Percentiles rank a stretch among this genome's conserved stretches.
These are phyloP conservation scores for Craterostigma plantagineum DNA, from an alignment of 257 asterid genomes.

Conservation along the genomic window DNA sequence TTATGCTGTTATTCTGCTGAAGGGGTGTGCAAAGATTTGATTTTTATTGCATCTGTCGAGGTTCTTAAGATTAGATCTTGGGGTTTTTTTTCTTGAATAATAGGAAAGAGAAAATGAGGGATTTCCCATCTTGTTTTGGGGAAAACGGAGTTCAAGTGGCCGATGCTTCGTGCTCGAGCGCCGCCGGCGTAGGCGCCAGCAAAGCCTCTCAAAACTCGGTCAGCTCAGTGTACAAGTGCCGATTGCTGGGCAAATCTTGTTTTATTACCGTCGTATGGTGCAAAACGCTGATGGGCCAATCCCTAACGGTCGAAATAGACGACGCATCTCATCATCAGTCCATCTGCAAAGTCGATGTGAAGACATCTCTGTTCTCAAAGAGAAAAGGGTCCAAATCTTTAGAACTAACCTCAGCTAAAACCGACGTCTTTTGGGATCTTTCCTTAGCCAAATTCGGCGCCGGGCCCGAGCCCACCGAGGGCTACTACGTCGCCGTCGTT, in stretches of 20 bases:
- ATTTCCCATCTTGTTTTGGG: constrained; percentile 34
- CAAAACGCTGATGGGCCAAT: constrained; percentile 30
- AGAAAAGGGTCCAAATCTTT: constrained; percentile 26
- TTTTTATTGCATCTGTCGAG: no score
- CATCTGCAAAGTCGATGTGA: constrained; percentile 22
- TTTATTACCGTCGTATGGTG: constrained; percentile 22
- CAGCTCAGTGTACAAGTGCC: constrained; percentile 15
- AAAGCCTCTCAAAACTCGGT: constrained; percentile 18
- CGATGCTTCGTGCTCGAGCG: constrained; percentile 15
- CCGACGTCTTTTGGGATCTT: constrained; percentile 27
- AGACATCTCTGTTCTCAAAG: constrained; percentile 26
- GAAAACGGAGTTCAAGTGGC: constrained; percentile 35
- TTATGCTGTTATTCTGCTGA: no score
- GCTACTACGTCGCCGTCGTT: constrained; percentile 20
- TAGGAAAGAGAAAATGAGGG: constrained; percentile 20
- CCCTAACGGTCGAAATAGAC: constrained; percentile 20
- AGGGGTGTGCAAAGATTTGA: no score
- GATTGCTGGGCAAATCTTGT: constrained; percentile 21
- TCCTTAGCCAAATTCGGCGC: constrained; percentile 26
- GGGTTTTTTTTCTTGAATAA: background rate
- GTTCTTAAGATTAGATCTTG: no score
- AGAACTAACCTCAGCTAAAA: constrained; percentile 11
- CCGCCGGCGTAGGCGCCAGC: background rate
- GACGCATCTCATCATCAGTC: constrained; percentile 13
- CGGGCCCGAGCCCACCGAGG: constrained; percentile 32